Base-by-base conservation (phyloP, 2,329 filamentous ascomycete genomes). In the Talaromyces sp. region DNA sequence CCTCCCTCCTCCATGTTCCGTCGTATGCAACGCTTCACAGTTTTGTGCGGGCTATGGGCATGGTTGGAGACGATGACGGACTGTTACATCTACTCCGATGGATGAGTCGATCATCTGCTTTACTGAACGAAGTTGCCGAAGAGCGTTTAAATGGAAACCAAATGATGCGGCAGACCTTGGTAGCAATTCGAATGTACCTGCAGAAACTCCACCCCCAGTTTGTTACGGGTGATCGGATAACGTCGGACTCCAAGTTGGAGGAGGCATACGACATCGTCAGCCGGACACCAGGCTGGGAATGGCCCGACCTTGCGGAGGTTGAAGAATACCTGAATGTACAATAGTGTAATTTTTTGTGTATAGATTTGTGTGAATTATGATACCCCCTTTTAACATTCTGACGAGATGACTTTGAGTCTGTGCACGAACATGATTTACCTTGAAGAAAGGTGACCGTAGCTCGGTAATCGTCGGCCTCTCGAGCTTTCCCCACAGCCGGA, bases 241-340 rank as follows among this genome's bases (percentile, higher is more conserved):
- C 65, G 39, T 62, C 68, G 29, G 65, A 72, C 52, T 51, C 60
- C 16, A 56, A 63, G 24, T 44, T 72, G 44, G 60, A 70, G 51
- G 67, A 73, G 53, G 71, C 72, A 51, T 67, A 69, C 60, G 64
- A 70, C 41, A 68, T 76, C 37, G 61, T 77, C 56, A 65, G 67
- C 35, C 54, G 58, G 43, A 70, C 70, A 16, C 58, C 60, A 16
- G 49, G 62, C 16, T 75, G 71, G 74, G 69, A 66, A 16, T 78
- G 75, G 75, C 75, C 75, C 11, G 71, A 64, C 44, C 69, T 75
- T 52, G 65, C 68, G 22, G 75, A 78, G 51, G 67, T 76, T 41
- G 52, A 62, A 48, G 62, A 68, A 20, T 77, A 77, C 61, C 27
- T 58, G 59, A 55, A 43, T 55, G 54, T 62, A 56, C 44, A 53